phyloP scores from a whole-genome alignment of 306 rosid genomes.

The Cicer cuneatum region DNA sequence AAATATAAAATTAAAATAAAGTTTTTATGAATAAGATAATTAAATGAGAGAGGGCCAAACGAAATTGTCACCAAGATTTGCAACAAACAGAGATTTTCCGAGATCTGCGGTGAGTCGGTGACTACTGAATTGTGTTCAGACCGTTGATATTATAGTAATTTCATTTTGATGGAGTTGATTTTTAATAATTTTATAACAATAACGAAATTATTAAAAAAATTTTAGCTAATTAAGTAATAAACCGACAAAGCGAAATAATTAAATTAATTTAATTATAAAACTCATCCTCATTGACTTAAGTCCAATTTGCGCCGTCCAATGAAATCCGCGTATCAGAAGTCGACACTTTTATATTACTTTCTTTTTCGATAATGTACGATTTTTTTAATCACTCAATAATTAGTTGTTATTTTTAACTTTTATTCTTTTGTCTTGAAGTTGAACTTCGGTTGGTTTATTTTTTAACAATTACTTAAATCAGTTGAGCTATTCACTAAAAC shows the following conservation, averaged over 20 bases:
- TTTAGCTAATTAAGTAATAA: background rate
- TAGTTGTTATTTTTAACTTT: too few relatives aligned
- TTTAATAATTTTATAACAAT: background rate
- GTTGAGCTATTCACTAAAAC: too few relatives aligned
- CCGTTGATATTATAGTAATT: background rate
- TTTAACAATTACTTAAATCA: too few relatives aligned
- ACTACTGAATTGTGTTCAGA: constrained; percentile 46
- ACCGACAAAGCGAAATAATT: constrained; percentile 6
- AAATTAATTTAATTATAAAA: constrained; percentile 13
- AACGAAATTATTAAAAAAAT: constrained; percentile 6
- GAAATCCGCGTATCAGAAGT: constrained; percentile 68
- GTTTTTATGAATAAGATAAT: constrained; percentile 19
- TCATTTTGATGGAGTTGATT: too few relatives aligned
- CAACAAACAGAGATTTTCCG: constrained; percentile 55
- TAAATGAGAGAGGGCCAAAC: constrained; percentile 35
- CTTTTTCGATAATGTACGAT: too few relatives aligned
- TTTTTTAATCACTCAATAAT: too few relatives aligned
- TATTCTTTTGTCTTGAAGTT: too few relatives aligned
- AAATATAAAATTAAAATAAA: constrained; percentile 20
- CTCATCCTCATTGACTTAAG: constrained; percentile 41
- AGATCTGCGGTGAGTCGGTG: constrained; percentile 53
- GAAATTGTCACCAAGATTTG: constrained; percentile 54
- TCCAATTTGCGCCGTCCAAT: constrained; percentile 57
- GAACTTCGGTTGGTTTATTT: too few relatives aligned
- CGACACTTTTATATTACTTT: constrained; percentile 30